These are phyloP conservation scores for Trypanosoma brucei DNA, from an alignment of 208 protist species.

Conservation along the genomic window DNA sequence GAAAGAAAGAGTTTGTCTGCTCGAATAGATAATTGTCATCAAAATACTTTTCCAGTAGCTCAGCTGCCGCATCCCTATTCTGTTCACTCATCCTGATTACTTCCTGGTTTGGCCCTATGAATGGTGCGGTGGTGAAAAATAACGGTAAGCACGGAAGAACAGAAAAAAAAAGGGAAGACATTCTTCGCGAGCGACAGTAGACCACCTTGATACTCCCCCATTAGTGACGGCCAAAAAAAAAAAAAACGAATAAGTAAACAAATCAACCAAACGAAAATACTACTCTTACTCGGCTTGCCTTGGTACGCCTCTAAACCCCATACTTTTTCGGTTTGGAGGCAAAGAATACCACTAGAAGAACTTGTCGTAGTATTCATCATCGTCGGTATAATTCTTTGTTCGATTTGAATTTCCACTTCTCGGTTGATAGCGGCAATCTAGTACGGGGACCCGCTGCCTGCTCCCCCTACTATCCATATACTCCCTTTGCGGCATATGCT, in stretches of 20 bases:
- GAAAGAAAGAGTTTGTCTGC: slow-evolving; percentile 26
- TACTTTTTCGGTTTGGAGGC: neutral
- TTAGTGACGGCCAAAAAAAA: too few relatives aligned
- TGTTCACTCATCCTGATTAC: slow-evolving; percentile 8
- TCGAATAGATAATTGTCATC: slow-evolving; percentile 29
- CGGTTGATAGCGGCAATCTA: neutral
- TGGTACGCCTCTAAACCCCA: neutral
- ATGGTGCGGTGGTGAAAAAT: slow-evolving; percentile 6
- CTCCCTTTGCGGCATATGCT: neutral
- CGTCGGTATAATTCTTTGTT: neutral
- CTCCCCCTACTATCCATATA: neutral
- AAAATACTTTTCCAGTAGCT: slow-evolving; percentile 24
- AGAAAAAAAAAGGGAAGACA: neutral
- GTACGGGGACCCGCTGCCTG: neutral
- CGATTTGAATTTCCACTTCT: neutral
- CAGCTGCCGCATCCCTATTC: slow-evolving; percentile 3
- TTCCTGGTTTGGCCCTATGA: neutral
- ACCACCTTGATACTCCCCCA: too few relatives aligned
- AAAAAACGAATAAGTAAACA: too few relatives aligned
- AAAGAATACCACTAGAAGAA: slow-evolving; percentile 6
- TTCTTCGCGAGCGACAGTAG: too few relatives aligned
- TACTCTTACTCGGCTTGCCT: neutral
- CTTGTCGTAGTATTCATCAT: neutral
- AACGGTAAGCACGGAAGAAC: slow-evolving; percentile 4
- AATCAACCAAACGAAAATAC: too few relatives aligned